A percentile compares a stretch with the other conserved stretches of the same genome.
Conservation (phyloP, 768 basidiomycete genomes). For the Tulasnella sp. region DNA sequence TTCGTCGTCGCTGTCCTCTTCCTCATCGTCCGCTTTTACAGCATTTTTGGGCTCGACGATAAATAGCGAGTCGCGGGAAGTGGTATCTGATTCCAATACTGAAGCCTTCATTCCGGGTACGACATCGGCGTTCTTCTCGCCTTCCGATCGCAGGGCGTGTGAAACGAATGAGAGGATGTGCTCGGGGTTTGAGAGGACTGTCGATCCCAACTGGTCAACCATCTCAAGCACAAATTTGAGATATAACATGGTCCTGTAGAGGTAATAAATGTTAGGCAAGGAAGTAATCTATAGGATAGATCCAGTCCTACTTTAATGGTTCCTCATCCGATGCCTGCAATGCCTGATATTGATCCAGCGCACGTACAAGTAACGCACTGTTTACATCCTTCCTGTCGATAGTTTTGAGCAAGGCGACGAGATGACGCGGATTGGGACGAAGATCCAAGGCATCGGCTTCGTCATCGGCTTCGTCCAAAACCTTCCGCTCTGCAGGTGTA, state of each 20-base stretch:
- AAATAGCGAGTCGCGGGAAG: constrained; percentile 25
- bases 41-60: constrained; percentile 33
- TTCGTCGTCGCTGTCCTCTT: constrained; percentile 45
- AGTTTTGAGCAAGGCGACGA: constrained; percentile 53
- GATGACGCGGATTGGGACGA: constrained; percentile 64
- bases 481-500: constrained; percentile 24
- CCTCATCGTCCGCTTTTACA: constrained; percentile 26
- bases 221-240: constrained; percentile 77
- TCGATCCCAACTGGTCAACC: constrained; percentile 54
- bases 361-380: constrained; percentile 59
- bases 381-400: constrained; percentile 60
- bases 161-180: constrained; percentile 77
- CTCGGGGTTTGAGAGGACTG: constrained; percentile 52
- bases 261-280: background rate
- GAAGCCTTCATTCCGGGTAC: constrained; percentile 7
- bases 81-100: constrained; percentile 27
- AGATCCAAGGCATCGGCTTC: constrained; percentile 52
- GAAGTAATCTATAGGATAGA: background rate
- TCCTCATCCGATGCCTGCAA: constrained; percentile 26
- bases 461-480: background rate
- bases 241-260: constrained; percentile 46
- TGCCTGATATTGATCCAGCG: constrained; percentile 59
- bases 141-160: constrained; percentile 51
- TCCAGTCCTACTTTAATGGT: constrained; percentile 27
- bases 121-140: background rate